These are phyloP conservation scores for Pseudomonodictys pantanalensis DNA, from an alignment of 495 filamentous ascomycete species.

Conservation along the genomic window DNA sequence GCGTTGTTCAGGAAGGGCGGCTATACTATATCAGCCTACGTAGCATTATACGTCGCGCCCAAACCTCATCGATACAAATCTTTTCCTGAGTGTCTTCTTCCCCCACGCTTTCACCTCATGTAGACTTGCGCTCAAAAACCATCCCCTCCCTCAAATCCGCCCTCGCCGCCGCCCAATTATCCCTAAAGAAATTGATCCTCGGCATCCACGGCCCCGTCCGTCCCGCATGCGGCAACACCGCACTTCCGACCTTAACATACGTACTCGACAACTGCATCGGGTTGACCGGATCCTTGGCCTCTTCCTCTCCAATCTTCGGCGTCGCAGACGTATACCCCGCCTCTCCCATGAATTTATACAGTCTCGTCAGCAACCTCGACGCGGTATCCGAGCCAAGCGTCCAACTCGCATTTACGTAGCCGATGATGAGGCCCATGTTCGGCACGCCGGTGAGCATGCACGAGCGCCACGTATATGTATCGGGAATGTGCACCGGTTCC, in stretches of 20 bases:
- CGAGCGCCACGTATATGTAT: conserved; percentile 57
- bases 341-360: conserved; percentile 46
- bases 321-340: conserved; percentile 41
- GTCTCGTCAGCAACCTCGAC: conserved; percentile 47
- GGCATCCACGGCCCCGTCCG: conserved; percentile 55
- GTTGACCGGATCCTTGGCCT: conserved; percentile 38
- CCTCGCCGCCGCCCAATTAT: conserved; percentile 50
- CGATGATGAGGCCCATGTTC: conserved; percentile 55
- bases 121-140: conserved; percentile 33
- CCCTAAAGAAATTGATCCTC: conserved; percentile 53
- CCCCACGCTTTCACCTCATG: too few species aligned
- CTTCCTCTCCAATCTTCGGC: conserved; percentile 32
- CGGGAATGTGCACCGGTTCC: conserved; percentile 45
- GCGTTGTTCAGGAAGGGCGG: too few species aligned
- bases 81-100: too few species aligned
- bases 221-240: conserved; percentile 48
- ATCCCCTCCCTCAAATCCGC: conserved; percentile 48
- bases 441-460: conserved; percentile 60
- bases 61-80: too few species aligned
- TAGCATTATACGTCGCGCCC: too few species aligned
- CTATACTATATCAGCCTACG: too few species aligned
- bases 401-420: conserved; percentile 60
- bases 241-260: conserved; percentile 50
- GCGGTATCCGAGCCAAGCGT: conserved; percentile 58
- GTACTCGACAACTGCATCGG: conserved; percentile 52